A percentile compares a stretch with the other conserved stretches of the same genome.
These are phyloP conservation scores for Diplodia mutila DNA, from an alignment of 2,329 filamentous ascomycete genomes.

Conservation along the genomic window DNA sequence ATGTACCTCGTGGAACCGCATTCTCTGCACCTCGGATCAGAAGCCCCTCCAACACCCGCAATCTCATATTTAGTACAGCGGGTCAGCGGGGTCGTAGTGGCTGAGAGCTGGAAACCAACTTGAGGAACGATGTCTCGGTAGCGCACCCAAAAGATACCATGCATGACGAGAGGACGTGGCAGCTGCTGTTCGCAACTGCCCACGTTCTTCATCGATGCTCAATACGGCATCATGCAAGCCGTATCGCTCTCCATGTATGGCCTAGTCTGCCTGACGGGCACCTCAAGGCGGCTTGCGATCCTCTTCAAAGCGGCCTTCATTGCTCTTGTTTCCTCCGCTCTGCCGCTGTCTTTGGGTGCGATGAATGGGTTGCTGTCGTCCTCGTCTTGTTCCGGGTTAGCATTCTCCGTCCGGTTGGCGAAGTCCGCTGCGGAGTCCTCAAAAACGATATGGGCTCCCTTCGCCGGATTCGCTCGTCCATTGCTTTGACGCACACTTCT, in stretches of 20 bases:
- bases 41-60: no score
- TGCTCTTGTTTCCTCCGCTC: not conserved
- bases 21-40: no score
- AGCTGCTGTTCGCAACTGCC: not conserved
- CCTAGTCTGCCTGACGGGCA: not conserved
- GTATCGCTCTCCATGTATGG: conserved; percentile 5
- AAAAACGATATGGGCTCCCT: not conserved
- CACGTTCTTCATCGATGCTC: not conserved
- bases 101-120: no score
- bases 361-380: not conserved
- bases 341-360: not conserved
- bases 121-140: no score
- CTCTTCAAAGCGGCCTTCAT: not conserved
- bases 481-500: not conserved
- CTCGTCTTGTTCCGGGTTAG: not conserved
- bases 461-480: not conserved
- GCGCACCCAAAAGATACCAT: no score
- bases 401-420: not conserved
- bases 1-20: conserved; percentile 12
- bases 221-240: conserved; percentile 1
- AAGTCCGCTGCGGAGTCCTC: not conserved
- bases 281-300: not conserved
- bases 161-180: no score
- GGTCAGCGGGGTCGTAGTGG: no score
- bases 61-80: no score